These are phyloP conservation scores for Rhamnella rubrinervis DNA, from an alignment of 331 rosid genomes.

Conservation along the genomic window DNA sequence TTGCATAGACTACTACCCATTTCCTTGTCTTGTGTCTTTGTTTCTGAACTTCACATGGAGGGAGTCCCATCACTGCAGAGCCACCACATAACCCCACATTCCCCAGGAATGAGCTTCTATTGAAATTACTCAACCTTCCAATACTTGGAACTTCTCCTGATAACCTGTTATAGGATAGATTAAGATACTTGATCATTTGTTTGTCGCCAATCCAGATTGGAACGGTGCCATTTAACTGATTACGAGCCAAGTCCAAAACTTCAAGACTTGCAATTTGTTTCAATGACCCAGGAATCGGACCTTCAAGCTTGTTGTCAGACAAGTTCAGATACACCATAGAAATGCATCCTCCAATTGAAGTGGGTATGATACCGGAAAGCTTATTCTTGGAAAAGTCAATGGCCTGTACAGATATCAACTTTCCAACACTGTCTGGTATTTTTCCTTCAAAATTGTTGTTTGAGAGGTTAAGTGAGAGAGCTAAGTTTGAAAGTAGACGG, in stretches of 20 bases:
- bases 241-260: slow-evolving; percentile 17
- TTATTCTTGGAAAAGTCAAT: slow-evolving; percentile 26
- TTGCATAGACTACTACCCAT: not conserved
- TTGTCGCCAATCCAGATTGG: slow-evolving; percentile 17
- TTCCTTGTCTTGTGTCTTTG: slow-evolving; percentile 17
- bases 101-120: slow-evolving; percentile 25
- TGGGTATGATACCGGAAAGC: slow-evolving; percentile 22
- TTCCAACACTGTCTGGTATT: slow-evolving; percentile 24
- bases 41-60: slow-evolving; percentile 27
- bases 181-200: slow-evolving; percentile 9
- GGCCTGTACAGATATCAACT: slow-evolving; percentile 20
- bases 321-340: slow-evolving; percentile 26
- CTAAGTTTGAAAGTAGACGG: slow-evolving; percentile 7
- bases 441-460: slow-evolving; percentile 25
- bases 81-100: slow-evolving; percentile 32
- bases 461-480: slow-evolving; percentile 25
- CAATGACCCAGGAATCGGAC: slow-evolving; percentile 24
- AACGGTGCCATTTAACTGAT: slow-evolving; percentile 16
- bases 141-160: slow-evolving; percentile 29
- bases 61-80: slow-evolving; percentile 18
- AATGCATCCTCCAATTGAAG: slow-evolving; percentile 21
- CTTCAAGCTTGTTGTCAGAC: slow-evolving; percentile 21
- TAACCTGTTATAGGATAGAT: slow-evolving; percentile 31
- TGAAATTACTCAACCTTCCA: slow-evolving; percentile 6
- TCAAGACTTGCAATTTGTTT: slow-evolving; percentile 11